Evolutionary conservation across 306 rosid species (phyloP).

Genomic region (Citrullus mucosospermus): DNA sequence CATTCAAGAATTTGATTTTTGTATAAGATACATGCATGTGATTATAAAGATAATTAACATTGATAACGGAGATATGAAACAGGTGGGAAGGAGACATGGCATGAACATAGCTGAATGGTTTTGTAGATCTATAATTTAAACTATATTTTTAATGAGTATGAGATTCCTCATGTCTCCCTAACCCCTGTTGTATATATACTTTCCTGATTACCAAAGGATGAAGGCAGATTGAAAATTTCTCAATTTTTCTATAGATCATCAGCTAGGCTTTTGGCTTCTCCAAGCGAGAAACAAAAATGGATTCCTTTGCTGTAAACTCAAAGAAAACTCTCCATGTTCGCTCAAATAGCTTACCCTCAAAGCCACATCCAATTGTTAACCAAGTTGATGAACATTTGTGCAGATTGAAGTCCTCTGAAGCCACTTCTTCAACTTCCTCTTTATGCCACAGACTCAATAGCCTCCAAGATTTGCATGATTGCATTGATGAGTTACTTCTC

Average conservation of each 20-base stretch:
- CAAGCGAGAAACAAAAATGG: slow-evolving; percentile 9
- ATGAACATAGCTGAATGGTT: slow-evolving; percentile 3
- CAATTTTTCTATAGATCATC: not conserved
- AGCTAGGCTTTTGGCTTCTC: not conserved
- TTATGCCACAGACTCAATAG: slow-evolving; percentile 10
- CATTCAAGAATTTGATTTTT: not conserved
- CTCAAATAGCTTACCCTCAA: slow-evolving; percentile 9
- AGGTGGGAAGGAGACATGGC: slow-evolving; percentile 13
- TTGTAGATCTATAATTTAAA: slow-evolving; percentile 2
- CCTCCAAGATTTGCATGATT: slow-evolving; percentile 16
- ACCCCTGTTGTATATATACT: not conserved
- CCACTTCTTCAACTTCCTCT: not conserved
- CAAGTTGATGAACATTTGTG: slow-evolving; percentile 14
- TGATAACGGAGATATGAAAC: not conserved
- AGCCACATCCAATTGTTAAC: slow-evolving; percentile 10
- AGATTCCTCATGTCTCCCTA: slow-evolving; percentile 2
- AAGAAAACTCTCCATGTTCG: slow-evolving; percentile 3
- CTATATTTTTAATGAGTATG: not conserved
- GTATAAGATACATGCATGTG: not conserved
- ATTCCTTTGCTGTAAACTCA: not conserved
- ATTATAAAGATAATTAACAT: no score
- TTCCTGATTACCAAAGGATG: not conserved
- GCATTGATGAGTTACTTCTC: slow-evolving; percentile 15
- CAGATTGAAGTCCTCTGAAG: slow-evolving; percentile 3
- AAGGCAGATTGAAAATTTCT: not conserved